Percentiles rank a stretch among this genome's conserved stretches.
These are phyloP conservation scores for Krasilnikovozyma curviuscula DNA, from an alignment of 768 basidiomycete genomes.

Conservation along the genomic window DNA sequence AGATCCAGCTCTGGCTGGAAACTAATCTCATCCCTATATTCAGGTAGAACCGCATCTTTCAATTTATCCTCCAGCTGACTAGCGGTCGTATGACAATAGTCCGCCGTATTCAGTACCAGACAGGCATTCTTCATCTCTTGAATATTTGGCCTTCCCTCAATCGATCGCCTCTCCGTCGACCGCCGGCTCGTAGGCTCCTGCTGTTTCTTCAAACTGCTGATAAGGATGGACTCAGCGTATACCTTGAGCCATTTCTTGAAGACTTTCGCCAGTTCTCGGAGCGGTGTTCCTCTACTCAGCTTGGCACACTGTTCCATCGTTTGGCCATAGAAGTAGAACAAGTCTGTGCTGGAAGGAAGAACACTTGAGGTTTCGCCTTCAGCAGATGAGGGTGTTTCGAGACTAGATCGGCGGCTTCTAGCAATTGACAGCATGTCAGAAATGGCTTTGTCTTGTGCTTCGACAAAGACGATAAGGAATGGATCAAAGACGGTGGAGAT, in stretches of 20 bases:
- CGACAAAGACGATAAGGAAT: slow-evolving; percentile 80
- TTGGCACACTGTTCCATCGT: slow-evolving; percentile 86
- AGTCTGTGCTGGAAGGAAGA: slow-evolving; percentile 78
- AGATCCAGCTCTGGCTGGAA: slow-evolving; percentile 71
- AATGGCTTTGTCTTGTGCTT: slow-evolving; percentile 85
- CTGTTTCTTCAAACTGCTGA: slow-evolving; percentile 41
- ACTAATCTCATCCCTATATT: slow-evolving; percentile 57
- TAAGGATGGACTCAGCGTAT: slow-evolving; percentile 86
- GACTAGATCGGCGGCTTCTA: slow-evolving; percentile 41
- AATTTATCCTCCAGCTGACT: slow-evolving; percentile 87
- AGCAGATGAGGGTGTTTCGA: too few species aligned
- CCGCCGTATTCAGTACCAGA: slow-evolving; percentile 86
- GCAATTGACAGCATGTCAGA: slow-evolving; percentile 77
- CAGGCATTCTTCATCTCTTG: slow-evolving; percentile 62
- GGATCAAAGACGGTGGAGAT: slow-evolving; percentile 83
- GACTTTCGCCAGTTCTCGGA: slow-evolving; percentile 60
- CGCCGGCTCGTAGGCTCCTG: not conserved
- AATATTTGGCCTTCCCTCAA: slow-evolving; percentile 57
- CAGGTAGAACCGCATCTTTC: slow-evolving; percentile 54
- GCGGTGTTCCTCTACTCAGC: slow-evolving; percentile 59
- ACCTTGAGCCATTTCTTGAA: slow-evolving; percentile 87
- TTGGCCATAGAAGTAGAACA: slow-evolving; percentile 94
- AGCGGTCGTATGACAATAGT: slow-evolving; percentile 87
- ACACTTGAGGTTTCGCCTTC: slow-evolving; percentile 41
- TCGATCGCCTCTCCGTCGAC: slow-evolving; percentile 40